Conservation (phyloP, 2,329 filamentous ascomycete genomes). For the Rutstroemia sp. region DNA sequence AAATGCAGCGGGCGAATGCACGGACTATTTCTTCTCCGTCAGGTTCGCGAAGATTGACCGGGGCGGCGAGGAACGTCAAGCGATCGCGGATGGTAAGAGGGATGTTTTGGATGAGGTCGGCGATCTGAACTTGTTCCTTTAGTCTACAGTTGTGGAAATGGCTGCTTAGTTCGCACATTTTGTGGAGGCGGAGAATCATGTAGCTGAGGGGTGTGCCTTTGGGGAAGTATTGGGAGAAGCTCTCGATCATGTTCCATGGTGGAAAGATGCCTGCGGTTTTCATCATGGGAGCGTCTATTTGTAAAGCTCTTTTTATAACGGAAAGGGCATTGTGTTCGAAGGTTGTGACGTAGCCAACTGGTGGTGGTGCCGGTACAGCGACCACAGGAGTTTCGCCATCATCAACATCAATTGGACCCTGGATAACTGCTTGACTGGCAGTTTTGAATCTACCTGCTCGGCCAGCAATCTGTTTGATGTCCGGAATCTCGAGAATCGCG, state of each 20-base stretch:
- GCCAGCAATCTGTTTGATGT: constrained; percentile 92
- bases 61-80: constrained; percentile 66
- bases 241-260: constrained; percentile 61
- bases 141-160: constrained; percentile 66
- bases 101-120: constrained; percentile 68
- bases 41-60: constrained; percentile 48
- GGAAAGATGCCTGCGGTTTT: constrained; percentile 67
- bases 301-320: constrained; percentile 56
- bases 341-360: constrained; percentile 68
- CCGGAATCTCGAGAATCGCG: constrained; percentile 55
- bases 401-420: constrained; percentile 8
- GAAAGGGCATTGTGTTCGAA: constrained; percentile 64
- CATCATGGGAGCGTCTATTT: constrained; percentile 56
- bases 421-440: constrained; percentile 47
- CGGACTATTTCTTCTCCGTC: constrained; percentile 44
- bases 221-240: constrained; percentile 77
- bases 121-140: constrained; percentile 53
- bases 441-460: constrained; percentile 81
- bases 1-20: constrained; percentile 62
- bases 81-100: constrained; percentile 66
- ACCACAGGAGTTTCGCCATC: neutral
- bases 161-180: constrained; percentile 51
- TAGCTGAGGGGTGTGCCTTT: constrained; percentile 74
- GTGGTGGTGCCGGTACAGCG: neutral
- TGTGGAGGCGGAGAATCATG: constrained; percentile 67